Conservation (phyloP, 257 asterid species). For the Rubia yunnanensis region DNA sequence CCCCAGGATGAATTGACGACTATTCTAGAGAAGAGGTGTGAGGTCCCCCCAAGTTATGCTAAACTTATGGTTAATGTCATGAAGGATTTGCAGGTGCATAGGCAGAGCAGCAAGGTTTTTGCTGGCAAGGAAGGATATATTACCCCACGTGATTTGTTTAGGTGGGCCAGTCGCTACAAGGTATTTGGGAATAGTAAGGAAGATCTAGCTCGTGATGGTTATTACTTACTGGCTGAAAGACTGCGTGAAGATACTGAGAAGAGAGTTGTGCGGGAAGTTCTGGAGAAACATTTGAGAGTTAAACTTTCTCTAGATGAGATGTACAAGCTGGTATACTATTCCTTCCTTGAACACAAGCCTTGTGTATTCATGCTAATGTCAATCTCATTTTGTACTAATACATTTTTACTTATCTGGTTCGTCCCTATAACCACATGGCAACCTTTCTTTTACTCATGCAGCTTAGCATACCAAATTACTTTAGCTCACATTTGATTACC, state of each 20-base stretch:
- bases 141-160: conserved; percentile 93
- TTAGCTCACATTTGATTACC: not conserved
- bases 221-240: conserved; percentile 86
- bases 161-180: conserved; percentile 86
- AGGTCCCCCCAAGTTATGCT: conserved; percentile 59
- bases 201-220: conserved; percentile 84
- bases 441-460: not conserved
- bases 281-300: conserved; percentile 50
- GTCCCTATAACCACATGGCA: not conserved
- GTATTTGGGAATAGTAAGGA: conserved; percentile 45
- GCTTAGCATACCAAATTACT: not conserved
- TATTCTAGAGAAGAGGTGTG: conserved; percentile 63
- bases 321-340: conserved; percentile 57
- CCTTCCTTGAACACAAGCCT: not conserved
- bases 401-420: not conserved
- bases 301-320: conserved; percentile 41
- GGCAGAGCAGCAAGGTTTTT: conserved; percentile 85
- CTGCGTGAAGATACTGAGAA: conserved; percentile 73
- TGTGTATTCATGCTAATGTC: not conserved
- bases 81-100: conserved; percentile 82
- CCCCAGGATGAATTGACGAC: conserved; percentile 78
- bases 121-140: conserved; percentile 98
- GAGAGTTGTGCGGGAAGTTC: conserved; percentile 53
- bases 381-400: not conserved
- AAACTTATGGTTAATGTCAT: conserved; percentile 75